Conservation (phyloP, 345 rosid species). For the Corchorus olitorius region DNA sequence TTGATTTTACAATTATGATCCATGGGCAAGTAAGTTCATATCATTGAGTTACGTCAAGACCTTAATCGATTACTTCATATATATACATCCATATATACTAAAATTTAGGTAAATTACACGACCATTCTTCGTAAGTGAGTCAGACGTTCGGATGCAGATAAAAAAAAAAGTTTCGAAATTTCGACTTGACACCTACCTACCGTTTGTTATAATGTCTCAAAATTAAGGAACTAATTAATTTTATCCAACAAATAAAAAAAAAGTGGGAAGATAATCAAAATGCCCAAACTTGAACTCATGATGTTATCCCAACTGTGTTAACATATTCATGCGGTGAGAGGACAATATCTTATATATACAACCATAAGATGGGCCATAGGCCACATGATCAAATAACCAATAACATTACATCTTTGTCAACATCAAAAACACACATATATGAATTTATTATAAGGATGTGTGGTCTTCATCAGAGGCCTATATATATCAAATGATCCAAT, state of each 20-base stretch:
- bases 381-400: background rate
- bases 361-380: background rate
- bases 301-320: background rate
- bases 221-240: background rate
- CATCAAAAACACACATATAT: slow-evolving; percentile 3
- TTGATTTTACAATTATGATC: background rate
- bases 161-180: background rate
- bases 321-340: background rate
- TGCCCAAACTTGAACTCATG: background rate
- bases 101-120: background rate
- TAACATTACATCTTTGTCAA: background rate
- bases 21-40: background rate
- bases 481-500: background rate
- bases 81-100: background rate
- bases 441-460: background rate
- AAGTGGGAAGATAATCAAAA: background rate
- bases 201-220: background rate
- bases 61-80: background rate
- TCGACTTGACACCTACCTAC: no score
- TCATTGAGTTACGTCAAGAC: background rate
- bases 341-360: background rate
- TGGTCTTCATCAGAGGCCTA: slow-evolving; percentile 6
- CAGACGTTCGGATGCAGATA: background rate
- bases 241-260: background rate
- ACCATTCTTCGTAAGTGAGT: background rate